A percentile compares a stretch with the other conserved stretches of the same genome.
These are phyloP conservation scores for Zymoseptoria brevis DNA, from an alignment of 2,329 filamentous ascomycete genomes.

Conservation along the genomic window DNA sequence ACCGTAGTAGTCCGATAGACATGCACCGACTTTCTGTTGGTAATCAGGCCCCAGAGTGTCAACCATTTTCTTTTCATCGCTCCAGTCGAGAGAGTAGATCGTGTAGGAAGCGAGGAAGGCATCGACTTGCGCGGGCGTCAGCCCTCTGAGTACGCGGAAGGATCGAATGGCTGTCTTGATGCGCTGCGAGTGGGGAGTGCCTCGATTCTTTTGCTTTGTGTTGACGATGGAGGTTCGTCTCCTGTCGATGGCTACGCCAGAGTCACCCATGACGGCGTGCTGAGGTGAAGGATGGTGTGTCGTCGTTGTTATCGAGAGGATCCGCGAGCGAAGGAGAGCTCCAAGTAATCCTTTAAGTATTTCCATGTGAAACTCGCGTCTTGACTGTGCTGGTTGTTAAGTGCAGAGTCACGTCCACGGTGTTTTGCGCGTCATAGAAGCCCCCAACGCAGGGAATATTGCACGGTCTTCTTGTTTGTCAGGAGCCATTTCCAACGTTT, in stretches of 20 bases:
- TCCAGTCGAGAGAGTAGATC: slow-evolving; percentile 27
- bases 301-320: neutral
- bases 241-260: neutral
- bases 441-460: neutral
- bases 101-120: slow-evolving; percentile 25
- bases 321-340: neutral
- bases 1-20: slow-evolving; percentile 23
- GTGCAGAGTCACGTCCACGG: neutral
- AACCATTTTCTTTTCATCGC: slow-evolving; percentile 22
- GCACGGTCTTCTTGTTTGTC: neutral
- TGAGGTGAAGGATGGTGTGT: neutral
- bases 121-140: slow-evolving; percentile 22
- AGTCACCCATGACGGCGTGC: neutral
- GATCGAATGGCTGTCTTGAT: slow-evolving; percentile 22
- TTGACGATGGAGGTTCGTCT: neutral
- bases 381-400: neutral
- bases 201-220: slow-evolving; percentile 7
- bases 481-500: no score
- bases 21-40: slow-evolving; percentile 21
- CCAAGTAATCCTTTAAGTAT: neutral
- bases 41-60: slow-evolving; percentile 22
- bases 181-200: slow-evolving; percentile 11
- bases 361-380: neutral
- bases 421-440: neutral
- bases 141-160: slow-evolving; percentile 17